phyloP scores from a whole-genome alignment of 345 rosid species.

The Diplotaxis tenuifolia region DNA sequence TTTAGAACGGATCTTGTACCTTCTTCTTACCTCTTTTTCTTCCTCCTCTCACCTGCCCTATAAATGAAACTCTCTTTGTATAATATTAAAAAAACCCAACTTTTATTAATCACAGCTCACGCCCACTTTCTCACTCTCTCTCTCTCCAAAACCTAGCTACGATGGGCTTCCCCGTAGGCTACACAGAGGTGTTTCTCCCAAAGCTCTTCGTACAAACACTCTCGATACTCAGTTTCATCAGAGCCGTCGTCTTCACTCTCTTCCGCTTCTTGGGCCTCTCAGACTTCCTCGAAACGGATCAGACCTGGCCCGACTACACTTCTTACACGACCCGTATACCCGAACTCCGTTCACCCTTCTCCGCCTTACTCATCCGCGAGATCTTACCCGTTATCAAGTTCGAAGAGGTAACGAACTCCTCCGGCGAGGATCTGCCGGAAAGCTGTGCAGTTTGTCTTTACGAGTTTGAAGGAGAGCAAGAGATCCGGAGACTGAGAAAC shows the following conservation, averaged over 20 bases:
- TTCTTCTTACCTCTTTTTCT: background rate
- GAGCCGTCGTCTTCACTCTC: slow-evolving; percentile 51
- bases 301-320: slow-evolving; percentile 49
- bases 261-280: slow-evolving; percentile 65
- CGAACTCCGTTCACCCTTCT: slow-evolving; percentile 47
- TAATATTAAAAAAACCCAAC: slow-evolving; percentile 13
- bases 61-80: slow-evolving; percentile 22
- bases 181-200: slow-evolving; percentile 70
- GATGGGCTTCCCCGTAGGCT: slow-evolving; percentile 90
- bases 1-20: background rate
- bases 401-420: slow-evolving; percentile 38
- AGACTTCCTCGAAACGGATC: slow-evolving; percentile 71
- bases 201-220: slow-evolving; percentile 66
- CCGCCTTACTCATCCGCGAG: slow-evolving; percentile 79
- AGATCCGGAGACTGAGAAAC: slow-evolving; percentile 74
- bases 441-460: slow-evolving; percentile 79
- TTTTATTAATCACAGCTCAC: slow-evolving; percentile 11
- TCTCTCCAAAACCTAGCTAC: background rate
- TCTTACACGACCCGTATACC: slow-evolving; percentile 37
- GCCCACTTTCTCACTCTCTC: background rate
- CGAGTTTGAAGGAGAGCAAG: slow-evolving; percentile 73
- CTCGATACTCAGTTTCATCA: slow-evolving; percentile 59
- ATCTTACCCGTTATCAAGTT: slow-evolving; percentile 67
- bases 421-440: slow-evolving; percentile 52
- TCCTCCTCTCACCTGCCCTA: slow-evolving; percentile 18